These are phyloP conservation scores for Penicillium palitans DNA, from an alignment of 2,329 filamentous ascomycete genomes.

Conservation along the genomic window DNA sequence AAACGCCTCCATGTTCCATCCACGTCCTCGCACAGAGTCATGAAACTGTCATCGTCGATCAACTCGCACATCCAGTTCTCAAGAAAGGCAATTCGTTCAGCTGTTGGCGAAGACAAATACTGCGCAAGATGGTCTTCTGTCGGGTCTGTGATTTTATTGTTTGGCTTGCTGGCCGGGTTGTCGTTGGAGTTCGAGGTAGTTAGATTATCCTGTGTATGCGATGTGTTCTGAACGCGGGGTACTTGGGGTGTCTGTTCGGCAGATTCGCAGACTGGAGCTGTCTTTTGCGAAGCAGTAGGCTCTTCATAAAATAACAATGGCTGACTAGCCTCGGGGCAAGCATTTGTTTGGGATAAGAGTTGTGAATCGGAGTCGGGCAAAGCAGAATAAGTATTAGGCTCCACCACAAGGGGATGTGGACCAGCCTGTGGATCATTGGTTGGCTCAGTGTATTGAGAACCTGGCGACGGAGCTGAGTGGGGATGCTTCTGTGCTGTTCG, in stretches of 20 bases:
- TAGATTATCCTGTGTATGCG: neutral
- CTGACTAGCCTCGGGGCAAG: neutral
- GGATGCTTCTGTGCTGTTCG: neutral
- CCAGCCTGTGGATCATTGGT: neutral
- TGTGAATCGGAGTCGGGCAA: neutral
- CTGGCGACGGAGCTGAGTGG: neutral
- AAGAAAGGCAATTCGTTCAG: constrained; percentile 36
- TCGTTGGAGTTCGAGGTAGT: neutral
- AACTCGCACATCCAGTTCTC: constrained; percentile 45
- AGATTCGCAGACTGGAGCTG: too few species aligned
- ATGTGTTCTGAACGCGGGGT: neutral
- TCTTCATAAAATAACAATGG: neutral
- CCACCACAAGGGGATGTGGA: neutral
- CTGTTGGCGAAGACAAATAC: constrained; percentile 33
- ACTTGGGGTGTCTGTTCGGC: neutral
- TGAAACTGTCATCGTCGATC: constrained; percentile 44
- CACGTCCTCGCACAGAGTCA: constrained; percentile 42
- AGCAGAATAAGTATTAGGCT: neutral
- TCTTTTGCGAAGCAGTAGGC: neutral
- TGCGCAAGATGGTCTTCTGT: constrained; percentile 30
- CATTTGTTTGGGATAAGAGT: neutral
- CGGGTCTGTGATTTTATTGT: neutral
- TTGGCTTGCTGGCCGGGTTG: neutral
- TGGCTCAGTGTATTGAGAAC: neutral
- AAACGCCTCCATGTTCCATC: constrained; percentile 44